Base-by-base conservation (phyloP, 805 yeast genomes). In the Maudiozyma saulgeensis region DNA sequence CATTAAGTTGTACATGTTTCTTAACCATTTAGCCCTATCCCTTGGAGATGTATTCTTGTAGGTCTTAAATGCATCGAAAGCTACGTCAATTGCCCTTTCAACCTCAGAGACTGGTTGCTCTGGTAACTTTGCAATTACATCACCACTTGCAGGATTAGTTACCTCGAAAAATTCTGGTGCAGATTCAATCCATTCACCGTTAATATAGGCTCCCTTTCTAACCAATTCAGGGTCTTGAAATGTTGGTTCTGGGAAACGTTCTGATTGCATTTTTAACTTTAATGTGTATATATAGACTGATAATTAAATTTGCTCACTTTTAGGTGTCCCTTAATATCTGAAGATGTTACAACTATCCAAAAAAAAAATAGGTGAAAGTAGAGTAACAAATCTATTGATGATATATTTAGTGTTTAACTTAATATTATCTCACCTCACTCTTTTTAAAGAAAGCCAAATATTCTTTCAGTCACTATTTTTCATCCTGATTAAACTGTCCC, bases 131-230 rank as follows among this genome's bases (percentile, higher is more conserved):
- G 84, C 81, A 46, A 83, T 70, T 15, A 71, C 68, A 18, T 74
- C 74, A n/a, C 73, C 75, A 25, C 76, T 73, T 0, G 95, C 95
- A 4, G 97, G 97, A 63, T 91, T 87, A 13, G 67, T 64, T 16
- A 90, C 95, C 3, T 73, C 68, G 63, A 88, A 89, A 3, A 74
- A 65, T 16, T 71, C 69, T 7, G 70, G 63, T 13, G 72, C 64
- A 13, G 49, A 32, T 26, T 68, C 57, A 34, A 79, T 63, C 95
- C 96, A 89, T 57, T 80, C 69, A 40, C 96, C 96, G 58, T 86
- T 80, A 64, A 87, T 71, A 55, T 69, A 78, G 3, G 84, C 84
- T 46, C 79, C 76, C n/a, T 81, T 76, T 62, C 73, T 71, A 50
- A 84, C 54, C 37, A 84, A 70, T n/a, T 72, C 71, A 23, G 69